These are phyloP conservation scores for Veloporphyrellus conicus DNA, from an alignment of 1,284 basidiomycete species.

Conservation along the genomic window DNA sequence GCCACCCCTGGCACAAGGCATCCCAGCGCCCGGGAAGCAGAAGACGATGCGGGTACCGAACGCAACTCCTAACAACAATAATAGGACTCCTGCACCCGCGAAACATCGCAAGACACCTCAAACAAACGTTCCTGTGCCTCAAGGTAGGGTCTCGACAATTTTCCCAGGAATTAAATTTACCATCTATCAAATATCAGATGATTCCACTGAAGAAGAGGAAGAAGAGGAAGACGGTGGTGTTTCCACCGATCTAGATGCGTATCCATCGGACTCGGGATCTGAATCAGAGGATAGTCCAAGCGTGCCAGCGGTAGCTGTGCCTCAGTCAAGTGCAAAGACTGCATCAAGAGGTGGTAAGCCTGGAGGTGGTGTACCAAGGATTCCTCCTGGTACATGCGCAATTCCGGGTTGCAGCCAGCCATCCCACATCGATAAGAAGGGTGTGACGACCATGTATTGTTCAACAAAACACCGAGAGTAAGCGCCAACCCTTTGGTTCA, in stretches of 20 bases:
- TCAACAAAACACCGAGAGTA: constrained; percentile 32
- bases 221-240: constrained; percentile 15
- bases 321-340: constrained; percentile 13
- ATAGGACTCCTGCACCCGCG: not conserved
- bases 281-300: constrained; percentile 25
- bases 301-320: constrained; percentile 4
- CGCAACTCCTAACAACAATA: constrained; percentile 10
- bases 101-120: constrained; percentile 14
- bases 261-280: constrained; percentile 31
- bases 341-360: constrained; percentile 12
- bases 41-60: constrained; percentile 12
- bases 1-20: constrained; percentile 12
- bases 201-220: constrained; percentile 28
- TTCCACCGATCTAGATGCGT: constrained; percentile 32
- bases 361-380: constrained; percentile 3
- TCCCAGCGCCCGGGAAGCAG: constrained; percentile 18
- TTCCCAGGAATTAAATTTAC: constrained; percentile 13
- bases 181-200: constrained; percentile 12
- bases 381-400: constrained; percentile 20
- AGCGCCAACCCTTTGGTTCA: constrained; percentile 13
- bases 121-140: constrained; percentile 13
- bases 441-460: constrained; percentile 30
- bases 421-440: constrained; percentile 26
- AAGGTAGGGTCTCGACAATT: constrained; percentile 23
- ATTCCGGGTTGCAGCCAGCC: constrained; percentile 26